Percentiles rank a stretch among this genome's conserved stretches.
phyloP scores from a whole-genome alignment of 139 green algal genomes.

The Ulvella scutata region DNA sequence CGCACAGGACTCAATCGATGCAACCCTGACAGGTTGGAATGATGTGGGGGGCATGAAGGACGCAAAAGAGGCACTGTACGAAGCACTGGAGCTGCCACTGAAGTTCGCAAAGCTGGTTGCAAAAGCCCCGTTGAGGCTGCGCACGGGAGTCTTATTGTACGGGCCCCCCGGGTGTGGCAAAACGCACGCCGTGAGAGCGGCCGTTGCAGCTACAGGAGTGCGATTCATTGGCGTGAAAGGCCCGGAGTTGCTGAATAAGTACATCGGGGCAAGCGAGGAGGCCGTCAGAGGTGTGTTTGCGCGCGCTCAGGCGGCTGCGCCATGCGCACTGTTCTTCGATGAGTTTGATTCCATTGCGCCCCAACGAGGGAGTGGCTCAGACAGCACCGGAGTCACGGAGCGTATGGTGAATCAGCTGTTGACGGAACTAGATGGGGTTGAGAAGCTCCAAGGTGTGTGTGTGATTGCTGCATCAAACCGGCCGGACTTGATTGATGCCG shows the following conservation, averaged over 20 bases:
- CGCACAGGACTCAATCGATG: background rate
- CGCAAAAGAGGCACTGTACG: conserved; percentile 50
- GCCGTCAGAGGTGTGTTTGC: conserved; percentile 81
- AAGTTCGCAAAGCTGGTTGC: conserved; percentile 33
- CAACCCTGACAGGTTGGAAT: conserved; percentile 41
- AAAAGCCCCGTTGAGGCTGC: conserved; percentile 63
- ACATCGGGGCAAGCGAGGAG: conserved; percentile 87
- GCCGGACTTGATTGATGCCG: conserved; percentile 80
- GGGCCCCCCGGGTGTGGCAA: conserved; percentile 93
- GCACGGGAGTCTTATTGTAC: conserved; percentile 88
- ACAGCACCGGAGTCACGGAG: conserved; percentile 88
- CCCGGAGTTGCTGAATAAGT: conserved; percentile 98
- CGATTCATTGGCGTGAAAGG: conserved; percentile 67
- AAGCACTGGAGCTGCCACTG: conserved; percentile 67
- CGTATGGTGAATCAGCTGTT: conserved; percentile 94
- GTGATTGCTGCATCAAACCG: conserved; percentile 85
- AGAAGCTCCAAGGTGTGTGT: conserved; percentile 68
- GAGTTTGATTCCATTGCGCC: conserved; percentile 97
- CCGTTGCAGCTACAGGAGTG: conserved; percentile 53
- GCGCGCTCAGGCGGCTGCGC: conserved; percentile 62
- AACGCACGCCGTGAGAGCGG: conserved; percentile 73
- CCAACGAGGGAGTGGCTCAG: conserved; percentile 58
- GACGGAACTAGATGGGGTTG: conserved; percentile 94
- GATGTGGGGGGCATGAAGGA: conserved; percentile 74
- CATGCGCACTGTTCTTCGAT: conserved; percentile 98